These are phyloP conservation scores for Hanseniaspora jakobsenii DNA, from an alignment of 805 yeast genomes.

Conservation along the genomic window DNA sequence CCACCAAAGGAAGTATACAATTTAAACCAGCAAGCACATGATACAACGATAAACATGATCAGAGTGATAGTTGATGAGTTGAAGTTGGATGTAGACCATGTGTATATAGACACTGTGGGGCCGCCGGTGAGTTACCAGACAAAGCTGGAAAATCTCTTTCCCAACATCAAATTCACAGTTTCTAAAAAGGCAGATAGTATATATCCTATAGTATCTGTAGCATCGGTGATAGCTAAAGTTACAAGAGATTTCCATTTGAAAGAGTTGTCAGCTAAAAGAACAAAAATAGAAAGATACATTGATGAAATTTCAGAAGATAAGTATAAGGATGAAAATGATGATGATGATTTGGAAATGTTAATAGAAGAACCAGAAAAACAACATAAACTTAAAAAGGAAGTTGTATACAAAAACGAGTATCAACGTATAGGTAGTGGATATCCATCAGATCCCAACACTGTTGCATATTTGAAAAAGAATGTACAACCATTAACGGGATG, in stretches of 20 bases:
- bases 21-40: conserved; percentile 92
- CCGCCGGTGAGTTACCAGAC: conserved; percentile 78
- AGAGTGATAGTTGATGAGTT: conserved; percentile 42
- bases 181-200: conserved; percentile 91
- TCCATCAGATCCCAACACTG: conserved; percentile 84
- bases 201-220: conserved; percentile 86
- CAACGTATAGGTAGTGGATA: conserved; percentile 92
- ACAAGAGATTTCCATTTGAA: conserved; percentile 63
- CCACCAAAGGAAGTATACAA: conserved; percentile 41
- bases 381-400: no score
- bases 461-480: conserved; percentile 51
- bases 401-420: no score
- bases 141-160: conserved; percentile 60
- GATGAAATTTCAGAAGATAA: no score
- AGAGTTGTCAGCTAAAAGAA: conserved; percentile 26
- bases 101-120: conserved; percentile 92
- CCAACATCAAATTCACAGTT: conserved; percentile 60
- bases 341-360: no score
- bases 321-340: no score
- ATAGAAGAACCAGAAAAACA: no score
- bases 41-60: conserved; percentile 74
- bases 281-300: no score
- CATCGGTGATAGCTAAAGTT: conserved; percentile 91
- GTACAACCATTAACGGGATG: conserved; percentile 78
- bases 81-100: conserved; percentile 55